Evolutionary conservation across 345 rosid species (phyloP).

Genomic region (Dipteronia sinensis): DNA sequence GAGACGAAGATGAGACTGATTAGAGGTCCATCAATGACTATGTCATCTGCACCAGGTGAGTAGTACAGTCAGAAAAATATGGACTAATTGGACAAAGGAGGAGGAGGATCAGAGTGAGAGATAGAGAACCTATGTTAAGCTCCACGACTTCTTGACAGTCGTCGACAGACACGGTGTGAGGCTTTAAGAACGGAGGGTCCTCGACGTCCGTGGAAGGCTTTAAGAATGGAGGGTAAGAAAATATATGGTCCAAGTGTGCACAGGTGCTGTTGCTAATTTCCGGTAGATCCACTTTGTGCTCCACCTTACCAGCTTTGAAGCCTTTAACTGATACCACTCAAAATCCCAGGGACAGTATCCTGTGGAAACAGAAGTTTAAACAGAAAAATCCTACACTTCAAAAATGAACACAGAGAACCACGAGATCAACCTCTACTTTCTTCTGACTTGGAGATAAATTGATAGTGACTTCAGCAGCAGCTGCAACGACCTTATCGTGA

Average conservation of each 20-base stretch:
- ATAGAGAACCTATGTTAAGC: conserved; percentile 68
- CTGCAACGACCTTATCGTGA: conserved; percentile 75
- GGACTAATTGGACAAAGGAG: conserved; percentile 11
- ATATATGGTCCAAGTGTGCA: conserved; percentile 60
- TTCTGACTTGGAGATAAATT: conserved; percentile 48
- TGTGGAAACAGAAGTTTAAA: conserved; percentile 37
- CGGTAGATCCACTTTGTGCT: conserved; percentile 35
- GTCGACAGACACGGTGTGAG: conserved; percentile 28
- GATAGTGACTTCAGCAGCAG: conserved; percentile 63
- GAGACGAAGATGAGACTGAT: conserved; percentile 38
- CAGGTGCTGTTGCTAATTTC: conserved; percentile 40
- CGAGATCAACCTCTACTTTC: conserved; percentile 46
- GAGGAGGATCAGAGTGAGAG: conserved; percentile 16
- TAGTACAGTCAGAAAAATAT: conserved; percentile 21
- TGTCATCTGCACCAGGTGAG: conserved; percentile 62
- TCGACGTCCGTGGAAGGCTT: conserved; percentile 43
- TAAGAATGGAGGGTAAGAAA: conserved; percentile 64
- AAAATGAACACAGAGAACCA: conserved; percentile 5
- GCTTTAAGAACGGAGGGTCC: conserved; percentile 59
- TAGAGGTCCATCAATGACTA: conserved; percentile 63
- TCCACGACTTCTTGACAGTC: conserved; percentile 45
- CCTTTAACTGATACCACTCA: conserved; percentile 61
- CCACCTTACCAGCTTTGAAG: conserved; percentile 47
- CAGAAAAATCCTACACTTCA: conserved; percentile 14
- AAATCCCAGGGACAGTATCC: conserved; percentile 54